These are phyloP conservation scores for Zygosaccharomyces pseudobailii DNA, from an alignment of 1,139 yeast species.

Conservation along the genomic window DNA sequence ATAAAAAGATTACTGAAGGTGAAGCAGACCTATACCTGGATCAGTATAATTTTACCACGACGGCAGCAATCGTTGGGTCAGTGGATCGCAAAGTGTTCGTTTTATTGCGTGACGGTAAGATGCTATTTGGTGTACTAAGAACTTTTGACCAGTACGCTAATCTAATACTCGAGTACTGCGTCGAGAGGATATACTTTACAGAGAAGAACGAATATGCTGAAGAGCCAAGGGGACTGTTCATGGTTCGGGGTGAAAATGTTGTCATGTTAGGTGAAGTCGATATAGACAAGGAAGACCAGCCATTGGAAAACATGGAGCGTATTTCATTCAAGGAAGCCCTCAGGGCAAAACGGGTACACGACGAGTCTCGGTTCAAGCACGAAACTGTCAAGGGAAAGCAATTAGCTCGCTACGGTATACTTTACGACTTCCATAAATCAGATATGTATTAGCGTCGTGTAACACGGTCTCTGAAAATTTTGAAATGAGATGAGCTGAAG, in stretches of 20 bases:
- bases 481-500: constrained; percentile 3
- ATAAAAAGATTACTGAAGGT: constrained; percentile 32
- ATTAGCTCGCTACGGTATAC: constrained; percentile 49
- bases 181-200: constrained; percentile 72
- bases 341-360: constrained; percentile 40
- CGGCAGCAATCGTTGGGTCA: constrained; percentile 92
- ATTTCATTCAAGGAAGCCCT: constrained; percentile 62
- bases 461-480: constrained; percentile 4
- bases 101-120: constrained; percentile 83
- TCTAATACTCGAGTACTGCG: constrained; percentile 83
- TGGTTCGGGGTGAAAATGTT: constrained; percentile 95
- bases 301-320: constrained; percentile 52
- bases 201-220: constrained; percentile 61
- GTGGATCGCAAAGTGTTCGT: constrained; percentile 79
- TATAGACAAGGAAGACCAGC: constrained; percentile 77
- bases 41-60: constrained; percentile 88
- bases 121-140: constrained; percentile 82
- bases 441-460: constrained; percentile 40
- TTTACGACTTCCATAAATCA: constrained; percentile 49
- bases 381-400: constrained; percentile 48
- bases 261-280: constrained; percentile 95
- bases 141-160: constrained; percentile 96
- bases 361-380: constrained; percentile 36
- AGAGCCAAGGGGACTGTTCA: constrained; percentile 67
- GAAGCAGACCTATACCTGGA: constrained; percentile 42